A percentile compares a stretch with the other conserved stretches of the same genome.
Conservation (phyloP, 78 protist genomes). For the slime mould (Dictyostelium discoideum) region DNA sequence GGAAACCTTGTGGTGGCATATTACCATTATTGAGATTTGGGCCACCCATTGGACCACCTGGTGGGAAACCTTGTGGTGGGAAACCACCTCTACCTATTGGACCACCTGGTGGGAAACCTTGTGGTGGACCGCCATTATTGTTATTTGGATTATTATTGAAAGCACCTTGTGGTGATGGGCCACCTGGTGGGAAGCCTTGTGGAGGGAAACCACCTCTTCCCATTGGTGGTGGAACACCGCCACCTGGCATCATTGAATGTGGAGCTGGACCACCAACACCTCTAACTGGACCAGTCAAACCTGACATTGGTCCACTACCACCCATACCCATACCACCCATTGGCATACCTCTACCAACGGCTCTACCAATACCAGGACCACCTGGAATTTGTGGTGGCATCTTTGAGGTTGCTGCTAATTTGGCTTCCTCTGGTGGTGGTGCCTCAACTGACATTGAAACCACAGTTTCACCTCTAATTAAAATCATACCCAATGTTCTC, state of each 20-base stretch:
- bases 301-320: slow-evolving; percentile 36
- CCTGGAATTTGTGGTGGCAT: slow-evolving; percentile 65
- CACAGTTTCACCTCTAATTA: slow-evolving; percentile 97
- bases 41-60: not conserved
- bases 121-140: not conserved
- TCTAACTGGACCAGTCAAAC: slow-evolving; percentile 91
- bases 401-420: slow-evolving; percentile 17
- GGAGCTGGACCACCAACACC: slow-evolving; percentile 92
- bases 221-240: not conserved
- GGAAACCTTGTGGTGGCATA: slow-evolving; percentile 34
- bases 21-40: not conserved
- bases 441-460: slow-evolving; percentile 96
- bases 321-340: slow-evolving; percentile 42
- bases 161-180: slow-evolving; percentile 55
- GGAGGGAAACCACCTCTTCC: slow-evolving; percentile 52
- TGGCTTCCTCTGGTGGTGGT: slow-evolving; percentile 92
- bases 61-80: slow-evolving; percentile 35
- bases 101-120: slow-evolving; percentile 56
- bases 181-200: slow-evolving; percentile 49
- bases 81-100: slow-evolving; percentile 34
- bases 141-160: slow-evolving; percentile 50
- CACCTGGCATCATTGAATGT: slow-evolving; percentile 86
- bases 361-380: slow-evolving; percentile 91
- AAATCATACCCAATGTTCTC: slow-evolving; percentile 94
- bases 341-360: slow-evolving; percentile 87